Percentiles rank a stretch among this genome's conserved stretches.
Conservation (phyloP, 345 rosid genomes). For the Salix udensis region DNA sequence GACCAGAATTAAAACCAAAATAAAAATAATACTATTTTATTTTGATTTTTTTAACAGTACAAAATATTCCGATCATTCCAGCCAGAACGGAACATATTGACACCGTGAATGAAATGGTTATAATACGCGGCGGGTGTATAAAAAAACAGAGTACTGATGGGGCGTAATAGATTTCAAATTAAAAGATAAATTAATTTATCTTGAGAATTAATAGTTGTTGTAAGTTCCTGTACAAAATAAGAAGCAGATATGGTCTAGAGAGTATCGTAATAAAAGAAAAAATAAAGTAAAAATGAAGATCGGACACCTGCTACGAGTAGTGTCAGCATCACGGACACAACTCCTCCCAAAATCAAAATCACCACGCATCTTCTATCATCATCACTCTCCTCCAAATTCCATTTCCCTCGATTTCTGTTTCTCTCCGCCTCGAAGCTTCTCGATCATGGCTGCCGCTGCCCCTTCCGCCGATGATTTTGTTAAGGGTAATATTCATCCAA, state of each 20-base stretch:
- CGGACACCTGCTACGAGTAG: background rate
- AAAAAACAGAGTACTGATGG: no score
- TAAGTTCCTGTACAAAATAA: no score
- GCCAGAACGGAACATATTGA: no score
- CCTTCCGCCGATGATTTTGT: slow-evolving; percentile 51
- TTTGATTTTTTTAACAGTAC: no score
- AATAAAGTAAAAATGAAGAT: slow-evolving; percentile 16
- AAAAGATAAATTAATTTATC: no score
- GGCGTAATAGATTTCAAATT: no score
- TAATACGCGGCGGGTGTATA: no score
- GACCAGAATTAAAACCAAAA: accelerated
- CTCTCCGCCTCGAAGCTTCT: slow-evolving; percentile 26
- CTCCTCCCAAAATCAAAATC: slow-evolving; percentile 13
- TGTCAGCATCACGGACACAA: slow-evolving; percentile 9
- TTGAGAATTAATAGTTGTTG: no score
- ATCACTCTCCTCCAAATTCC: background rate
- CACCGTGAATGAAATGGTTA: no score
- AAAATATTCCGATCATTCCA: no score
- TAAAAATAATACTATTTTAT: accelerated
- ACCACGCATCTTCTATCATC: slow-evolving; percentile 14
- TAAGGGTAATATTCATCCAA: slow-evolving; percentile 62
- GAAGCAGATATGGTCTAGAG: no score
- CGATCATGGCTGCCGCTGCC: slow-evolving; percentile 53
- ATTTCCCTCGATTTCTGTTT: slow-evolving; percentile 5
- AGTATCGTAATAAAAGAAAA: background rate